Evolutionary conservation across 1,139 yeast species (phyloP).

Genomic region (Yamadazyma triangularis): DNA sequence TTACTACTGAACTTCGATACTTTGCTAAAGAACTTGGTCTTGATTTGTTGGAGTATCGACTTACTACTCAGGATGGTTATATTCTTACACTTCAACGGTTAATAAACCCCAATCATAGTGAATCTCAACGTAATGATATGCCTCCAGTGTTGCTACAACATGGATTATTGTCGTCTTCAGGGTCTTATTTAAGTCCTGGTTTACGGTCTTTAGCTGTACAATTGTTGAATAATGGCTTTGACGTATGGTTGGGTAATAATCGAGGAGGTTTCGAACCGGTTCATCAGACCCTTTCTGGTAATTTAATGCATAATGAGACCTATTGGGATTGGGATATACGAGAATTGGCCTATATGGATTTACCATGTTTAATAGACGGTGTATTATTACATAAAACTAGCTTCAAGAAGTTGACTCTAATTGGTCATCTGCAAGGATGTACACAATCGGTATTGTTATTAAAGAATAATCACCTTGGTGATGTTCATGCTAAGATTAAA

Average conservation of each 20-base stretch:
- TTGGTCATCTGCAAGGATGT: constrained; percentile 93
- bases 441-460: constrained; percentile 71
- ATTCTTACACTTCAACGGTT: constrained; percentile 61
- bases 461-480: constrained; percentile 27
- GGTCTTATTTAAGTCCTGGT: constrained; percentile 78
- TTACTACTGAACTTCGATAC: constrained; percentile 43
- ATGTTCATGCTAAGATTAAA: constrained; percentile 47
- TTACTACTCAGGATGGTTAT: constrained; percentile 81
- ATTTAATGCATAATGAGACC: constrained; percentile 44
- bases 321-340: constrained; percentile 85
- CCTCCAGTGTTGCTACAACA: constrained; percentile 75
- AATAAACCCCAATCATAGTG: constrained; percentile 45
- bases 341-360: constrained; percentile 74
- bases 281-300: constrained; percentile 40
- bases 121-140: constrained; percentile 20
- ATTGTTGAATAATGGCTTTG: constrained; percentile 62
- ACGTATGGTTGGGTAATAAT: constrained; percentile 93
- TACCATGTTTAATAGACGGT: constrained; percentile 66
- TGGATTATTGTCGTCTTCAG: constrained; percentile 84
- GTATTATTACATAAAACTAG: constrained; percentile 44
- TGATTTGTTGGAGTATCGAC: constrained; percentile 52
- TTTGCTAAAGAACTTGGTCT: constrained; percentile 61
- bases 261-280: constrained; percentile 77
- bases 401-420: constrained; percentile 50
- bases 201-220: constrained; percentile 67